These are phyloP conservation scores for Omphalotus olearius DNA, from an alignment of 1,284 basidiomycete species.

Conservation along the genomic window DNA sequence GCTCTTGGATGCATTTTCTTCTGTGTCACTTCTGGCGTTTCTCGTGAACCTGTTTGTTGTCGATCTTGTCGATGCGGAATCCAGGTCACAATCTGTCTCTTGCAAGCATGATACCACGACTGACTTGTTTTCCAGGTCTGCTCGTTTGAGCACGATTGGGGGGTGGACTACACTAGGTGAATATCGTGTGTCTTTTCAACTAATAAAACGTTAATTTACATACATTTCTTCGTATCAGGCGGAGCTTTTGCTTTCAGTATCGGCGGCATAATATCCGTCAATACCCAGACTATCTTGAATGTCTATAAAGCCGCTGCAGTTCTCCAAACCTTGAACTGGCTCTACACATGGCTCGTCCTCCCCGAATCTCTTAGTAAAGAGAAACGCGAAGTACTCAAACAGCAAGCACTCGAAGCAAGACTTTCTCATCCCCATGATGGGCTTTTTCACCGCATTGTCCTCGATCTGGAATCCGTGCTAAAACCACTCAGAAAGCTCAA, in stretches of 20 bases:
- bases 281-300: conserved; percentile 20
- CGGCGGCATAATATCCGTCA: conserved; percentile 26
- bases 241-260: conserved; percentile 22
- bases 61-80: conserved; percentile 23
- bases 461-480: conserved; percentile 15
- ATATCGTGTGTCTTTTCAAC: neutral
- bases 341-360: conserved; percentile 22
- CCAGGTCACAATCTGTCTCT: conserved; percentile 19
- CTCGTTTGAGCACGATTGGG: conserved; percentile 22
- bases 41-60: conserved; percentile 26
- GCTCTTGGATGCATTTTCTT: conserved; percentile 16
- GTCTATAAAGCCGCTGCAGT: conserved; percentile 23
- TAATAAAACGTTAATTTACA: neutral
- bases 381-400: conserved; percentile 22
- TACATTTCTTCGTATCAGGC: conserved; percentile 16
- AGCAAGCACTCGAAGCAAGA: conserved; percentile 4
- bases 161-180: conserved; percentile 27
- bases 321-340: conserved; percentile 17
- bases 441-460: neutral
- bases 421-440: neutral
- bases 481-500: conserved; percentile 23
- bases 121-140: conserved; percentile 19
- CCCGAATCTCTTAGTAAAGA: conserved; percentile 29
- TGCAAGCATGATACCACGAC: conserved; percentile 1
- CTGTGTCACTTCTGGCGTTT: conserved; percentile 16